Percentiles rank a stretch among this genome's conserved stretches.
These are phyloP conservation scores for Curvularia verruculosa DNA, from an alignment of 2,329 filamentous ascomycete species.

Conservation along the genomic window DNA sequence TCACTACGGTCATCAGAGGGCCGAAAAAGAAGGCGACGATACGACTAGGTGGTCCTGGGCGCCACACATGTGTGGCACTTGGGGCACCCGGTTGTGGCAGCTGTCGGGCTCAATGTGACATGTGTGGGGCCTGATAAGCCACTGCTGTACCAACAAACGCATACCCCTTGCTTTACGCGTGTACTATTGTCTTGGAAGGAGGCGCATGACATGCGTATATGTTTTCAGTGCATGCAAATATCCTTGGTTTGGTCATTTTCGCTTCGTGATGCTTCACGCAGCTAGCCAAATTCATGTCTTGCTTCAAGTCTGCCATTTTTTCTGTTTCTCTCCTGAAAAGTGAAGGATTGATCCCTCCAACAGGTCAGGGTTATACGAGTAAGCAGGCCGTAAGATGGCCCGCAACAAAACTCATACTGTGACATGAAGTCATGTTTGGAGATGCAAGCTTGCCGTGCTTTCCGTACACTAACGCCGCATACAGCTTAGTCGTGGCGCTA, in stretches of 20 bases:
- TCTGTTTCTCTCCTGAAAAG: neutral
- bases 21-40: neutral
- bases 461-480: conserved; percentile 11
- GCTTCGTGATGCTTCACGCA: neutral
- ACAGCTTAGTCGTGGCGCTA: conserved; percentile 21
- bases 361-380: neutral
- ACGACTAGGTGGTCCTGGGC: conserved; percentile 10
- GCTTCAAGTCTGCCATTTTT: neutral
- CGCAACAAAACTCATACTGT: neutral
- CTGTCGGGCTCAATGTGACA: conserved; percentile 6
- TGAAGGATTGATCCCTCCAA: neutral
- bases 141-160: conserved; percentile 19
- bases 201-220: conserved; percentile 22
- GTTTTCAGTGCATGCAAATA: neutral
- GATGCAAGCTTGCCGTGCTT: conserved; percentile 22
- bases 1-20: conserved; percentile 2
- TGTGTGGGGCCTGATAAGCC: conserved; percentile 14
- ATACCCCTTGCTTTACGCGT: conserved; percentile 24
- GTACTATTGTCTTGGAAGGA: conserved; percentile 26
- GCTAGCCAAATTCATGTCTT: neutral
- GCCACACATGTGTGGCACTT: conserved; percentile 26
- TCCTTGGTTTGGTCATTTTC: neutral
- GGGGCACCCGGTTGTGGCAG: conserved; percentile 4
- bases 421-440: conserved; percentile 14
- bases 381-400: neutral